phyloP scores from a whole-genome alignment of 352 stramenopile genomes.

The Pythium chondricola region DNA sequence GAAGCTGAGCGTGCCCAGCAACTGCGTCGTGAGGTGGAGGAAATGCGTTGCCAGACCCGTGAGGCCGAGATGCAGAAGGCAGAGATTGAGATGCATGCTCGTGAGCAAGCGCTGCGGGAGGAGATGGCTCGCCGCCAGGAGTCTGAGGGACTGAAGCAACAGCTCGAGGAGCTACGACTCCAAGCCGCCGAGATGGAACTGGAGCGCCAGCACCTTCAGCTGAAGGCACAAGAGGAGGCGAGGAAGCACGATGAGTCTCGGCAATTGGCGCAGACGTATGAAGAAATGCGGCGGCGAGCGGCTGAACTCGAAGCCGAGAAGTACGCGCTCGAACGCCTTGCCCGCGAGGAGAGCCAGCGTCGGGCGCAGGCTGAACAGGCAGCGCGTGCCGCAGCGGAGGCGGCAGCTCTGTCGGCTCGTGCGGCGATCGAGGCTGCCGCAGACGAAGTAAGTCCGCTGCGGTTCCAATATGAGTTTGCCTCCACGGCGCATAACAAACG shows the following conservation, averaged over 20 bases:
- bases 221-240: conserved; percentile 41
- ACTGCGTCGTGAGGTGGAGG: conserved; percentile 47
- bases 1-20: conserved; percentile 52
- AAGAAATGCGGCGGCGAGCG: conserved; percentile 40
- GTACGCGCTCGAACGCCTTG: conserved; percentile 34
- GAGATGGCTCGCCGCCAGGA: conserved; percentile 38
- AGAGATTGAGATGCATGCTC: conserved; percentile 26
- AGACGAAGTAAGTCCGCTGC: conserved; percentile 28
- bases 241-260: conserved; percentile 17
- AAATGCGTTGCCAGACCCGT: conserved; percentile 37
- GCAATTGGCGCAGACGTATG: conserved; percentile 9
- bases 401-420: conserved; percentile 58
- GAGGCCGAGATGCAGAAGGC: conserved; percentile 40
- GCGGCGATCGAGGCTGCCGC: conserved; percentile 61
- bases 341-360: conserved; percentile 39
- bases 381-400: conserved; percentile 50
- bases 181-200: conserved; percentile 42
- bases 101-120: conserved; percentile 29
- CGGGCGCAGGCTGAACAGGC: conserved; percentile 61
- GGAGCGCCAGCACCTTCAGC: conserved; percentile 39
- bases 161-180: conserved; percentile 52
- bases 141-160: conserved; percentile 27
- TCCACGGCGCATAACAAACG: conserved; percentile 28
- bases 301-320: conserved; percentile 48
- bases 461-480: conserved; percentile 14